Conservation (phyloP, 179 eudicot genomes). For the Pouteria campechiana region DNA sequence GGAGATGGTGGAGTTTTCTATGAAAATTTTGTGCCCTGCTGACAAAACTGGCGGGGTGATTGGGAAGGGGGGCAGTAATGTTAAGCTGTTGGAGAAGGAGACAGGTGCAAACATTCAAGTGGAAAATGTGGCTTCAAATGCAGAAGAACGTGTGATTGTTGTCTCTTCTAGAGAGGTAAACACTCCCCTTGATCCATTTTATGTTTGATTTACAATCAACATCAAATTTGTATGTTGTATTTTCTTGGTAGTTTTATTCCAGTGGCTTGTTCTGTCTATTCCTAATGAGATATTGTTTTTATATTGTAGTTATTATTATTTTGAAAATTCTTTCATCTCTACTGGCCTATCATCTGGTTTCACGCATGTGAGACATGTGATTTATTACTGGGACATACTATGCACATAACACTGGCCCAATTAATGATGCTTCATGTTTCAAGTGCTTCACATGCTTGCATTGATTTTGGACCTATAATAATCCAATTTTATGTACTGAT, state of each 20-base stretch:
- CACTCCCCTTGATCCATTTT: neutral
- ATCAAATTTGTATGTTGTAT: neutral
- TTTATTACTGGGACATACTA: no score
- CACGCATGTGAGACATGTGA: no score
- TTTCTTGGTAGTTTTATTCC: neutral
- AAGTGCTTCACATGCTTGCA: no score
- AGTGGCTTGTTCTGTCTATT: neutral
- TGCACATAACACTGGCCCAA: no score
- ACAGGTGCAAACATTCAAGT: conserved; percentile 69
- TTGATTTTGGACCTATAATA: no score
- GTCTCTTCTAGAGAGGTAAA: conserved; percentile 71
- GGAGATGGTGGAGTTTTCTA: conserved; percentile 50
- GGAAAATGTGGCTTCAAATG: conserved; percentile 40
- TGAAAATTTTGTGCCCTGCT: conserved; percentile 63
- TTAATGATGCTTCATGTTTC: no score
- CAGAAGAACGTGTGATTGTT: conserved; percentile 67
- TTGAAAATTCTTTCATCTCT: no score
- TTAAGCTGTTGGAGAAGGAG: conserved; percentile 58
- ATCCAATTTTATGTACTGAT: no score
- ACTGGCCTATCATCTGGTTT: no score
- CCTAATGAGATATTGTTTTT: neutral
- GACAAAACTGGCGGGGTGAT: conserved; percentile 71
- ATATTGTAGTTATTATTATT: neutral
- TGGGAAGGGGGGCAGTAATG: conserved; percentile 70
- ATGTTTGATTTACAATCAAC: neutral